A percentile compares a stretch with the other conserved stretches of the same genome.
Evolutionary conservation across 2,329 filamentous ascomycete species (phyloP).

Genomic region (Trichophyton simii): DNA sequence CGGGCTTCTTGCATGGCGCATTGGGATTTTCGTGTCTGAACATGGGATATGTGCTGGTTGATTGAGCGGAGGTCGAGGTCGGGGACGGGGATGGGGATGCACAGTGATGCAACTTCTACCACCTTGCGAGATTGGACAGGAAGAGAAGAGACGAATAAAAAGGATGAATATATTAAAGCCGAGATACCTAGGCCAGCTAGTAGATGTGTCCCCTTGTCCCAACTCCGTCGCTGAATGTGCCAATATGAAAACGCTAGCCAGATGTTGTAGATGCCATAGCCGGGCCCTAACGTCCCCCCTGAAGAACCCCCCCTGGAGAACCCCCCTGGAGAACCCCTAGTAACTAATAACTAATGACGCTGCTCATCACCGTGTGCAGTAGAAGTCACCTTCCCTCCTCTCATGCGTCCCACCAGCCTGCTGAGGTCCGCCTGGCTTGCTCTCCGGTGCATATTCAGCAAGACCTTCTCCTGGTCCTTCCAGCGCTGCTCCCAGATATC

Average conservation of each 20-base stretch:
- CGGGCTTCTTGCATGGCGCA: not conserved
- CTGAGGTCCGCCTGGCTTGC: not conserved
- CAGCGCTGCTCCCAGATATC: constrained; percentile 25
- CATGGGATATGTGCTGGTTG: not conserved
- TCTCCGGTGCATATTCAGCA: not conserved
- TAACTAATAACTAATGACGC: too few relatives aligned
- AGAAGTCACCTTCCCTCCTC: not conserved
- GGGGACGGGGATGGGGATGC: not conserved
- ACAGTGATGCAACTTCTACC: not conserved
- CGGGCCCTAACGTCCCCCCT: too few relatives aligned
- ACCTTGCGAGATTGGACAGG: not conserved
- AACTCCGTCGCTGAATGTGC: not conserved
- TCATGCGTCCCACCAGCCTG: not conserved
- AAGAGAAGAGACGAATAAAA: not conserved
- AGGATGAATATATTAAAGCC: not conserved
- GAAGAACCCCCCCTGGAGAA: too few relatives aligned
- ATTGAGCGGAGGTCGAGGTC: too few relatives aligned
- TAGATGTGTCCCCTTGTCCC: not conserved
- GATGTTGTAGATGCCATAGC: not conserved
- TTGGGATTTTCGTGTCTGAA: not conserved
- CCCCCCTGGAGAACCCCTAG: too few relatives aligned
- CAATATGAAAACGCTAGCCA: not conserved
- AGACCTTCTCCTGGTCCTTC: constrained; percentile 20
- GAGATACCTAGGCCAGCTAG: not conserved
- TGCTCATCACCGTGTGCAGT: too few relatives aligned